These are phyloP conservation scores for Xerocomus nothofagi DNA, from an alignment of 1,284 basidiomycete genomes.

Conservation along the genomic window DNA sequence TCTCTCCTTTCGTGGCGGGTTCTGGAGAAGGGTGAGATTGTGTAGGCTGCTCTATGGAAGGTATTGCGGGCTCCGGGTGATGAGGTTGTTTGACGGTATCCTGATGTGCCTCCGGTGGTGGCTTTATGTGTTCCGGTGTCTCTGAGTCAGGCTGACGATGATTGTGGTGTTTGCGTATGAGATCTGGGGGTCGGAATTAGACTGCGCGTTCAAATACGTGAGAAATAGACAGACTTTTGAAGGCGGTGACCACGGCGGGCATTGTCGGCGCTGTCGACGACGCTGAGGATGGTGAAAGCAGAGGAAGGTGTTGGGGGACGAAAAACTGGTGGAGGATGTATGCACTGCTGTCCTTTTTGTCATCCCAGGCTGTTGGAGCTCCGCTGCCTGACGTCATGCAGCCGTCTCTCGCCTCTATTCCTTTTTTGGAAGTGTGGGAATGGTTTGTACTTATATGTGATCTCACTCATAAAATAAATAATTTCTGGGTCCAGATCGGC, in stretches of 20 bases:
- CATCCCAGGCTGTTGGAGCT: constrained; percentile 32
- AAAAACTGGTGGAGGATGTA: constrained; percentile 9
- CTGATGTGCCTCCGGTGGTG: constrained; percentile 34
- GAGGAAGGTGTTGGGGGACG: constrained; percentile 2
- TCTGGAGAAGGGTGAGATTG: constrained; percentile 34
- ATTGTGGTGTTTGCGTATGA: constrained; percentile 78
- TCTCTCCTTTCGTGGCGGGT: constrained; percentile 60
- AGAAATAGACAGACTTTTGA: constrained; percentile 56
- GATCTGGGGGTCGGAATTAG: constrained; percentile 52
- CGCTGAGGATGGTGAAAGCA: constrained; percentile 1
- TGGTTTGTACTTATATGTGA: neutral
- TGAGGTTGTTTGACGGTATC: constrained; percentile 28
- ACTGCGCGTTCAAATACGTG: constrained; percentile 6
- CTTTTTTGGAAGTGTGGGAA: constrained; percentile 7
- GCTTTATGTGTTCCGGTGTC: constrained; percentile 31
- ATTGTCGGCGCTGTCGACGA: constrained; percentile 18
- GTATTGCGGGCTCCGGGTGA: constrained; percentile 30
- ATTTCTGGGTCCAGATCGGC: neutral
- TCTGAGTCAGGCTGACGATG: constrained; percentile 40
- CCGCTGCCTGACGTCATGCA: constrained; percentile 36
- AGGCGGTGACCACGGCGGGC: constrained; percentile 61
- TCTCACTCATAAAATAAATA: constrained; percentile 2
- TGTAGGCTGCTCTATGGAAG: constrained; percentile 35
- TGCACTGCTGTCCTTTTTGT: constrained; percentile 35
- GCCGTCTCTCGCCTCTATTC: constrained; percentile 4